These are phyloP conservation scores for Tillandsia fasciculata DNA, from an alignment of 176 grass and related monocot species.

Conservation along the genomic window DNA sequence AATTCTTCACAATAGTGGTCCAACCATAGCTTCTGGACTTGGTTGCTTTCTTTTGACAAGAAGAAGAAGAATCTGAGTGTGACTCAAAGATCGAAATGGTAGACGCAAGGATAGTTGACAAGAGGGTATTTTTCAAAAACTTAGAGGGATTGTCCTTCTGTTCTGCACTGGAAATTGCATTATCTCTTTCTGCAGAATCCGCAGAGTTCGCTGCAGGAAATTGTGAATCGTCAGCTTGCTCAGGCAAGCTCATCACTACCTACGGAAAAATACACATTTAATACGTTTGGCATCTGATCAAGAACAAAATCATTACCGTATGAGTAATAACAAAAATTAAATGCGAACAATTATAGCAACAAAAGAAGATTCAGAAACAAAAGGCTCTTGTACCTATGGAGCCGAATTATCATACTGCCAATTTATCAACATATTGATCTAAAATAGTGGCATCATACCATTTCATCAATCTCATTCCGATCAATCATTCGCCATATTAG, in stretches of 20 bases:
- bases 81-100: slow-evolving; percentile 65
- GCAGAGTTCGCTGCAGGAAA: slow-evolving; percentile 16
- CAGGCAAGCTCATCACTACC: slow-evolving; percentile 89
- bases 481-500: no score
- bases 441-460: no score
- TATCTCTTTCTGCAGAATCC: not conserved
- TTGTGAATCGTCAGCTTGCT: slow-evolving; percentile 19
- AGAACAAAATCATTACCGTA: no score
- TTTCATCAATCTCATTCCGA: no score
- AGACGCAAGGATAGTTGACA: slow-evolving; percentile 44
- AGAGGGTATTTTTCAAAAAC: slow-evolving; percentile 39
- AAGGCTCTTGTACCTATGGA: no score
- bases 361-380: no score
- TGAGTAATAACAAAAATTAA: no score
- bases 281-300: not conserved
- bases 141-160: slow-evolving; percentile 25
- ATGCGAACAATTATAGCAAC: no score
- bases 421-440: no score
- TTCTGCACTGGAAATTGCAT: slow-evolving; percentile 7
- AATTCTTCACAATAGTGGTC: slow-evolving; percentile 61
- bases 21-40: slow-evolving; percentile 48
- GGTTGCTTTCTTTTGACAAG: slow-evolving; percentile 9
- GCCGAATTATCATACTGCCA: no score
- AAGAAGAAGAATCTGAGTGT: slow-evolving; percentile 24
- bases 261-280: slow-evolving; percentile 24